phyloP scores from a whole-genome alignment of 345 rosid genomes.

The Cardamine resedifolia region DNA sequence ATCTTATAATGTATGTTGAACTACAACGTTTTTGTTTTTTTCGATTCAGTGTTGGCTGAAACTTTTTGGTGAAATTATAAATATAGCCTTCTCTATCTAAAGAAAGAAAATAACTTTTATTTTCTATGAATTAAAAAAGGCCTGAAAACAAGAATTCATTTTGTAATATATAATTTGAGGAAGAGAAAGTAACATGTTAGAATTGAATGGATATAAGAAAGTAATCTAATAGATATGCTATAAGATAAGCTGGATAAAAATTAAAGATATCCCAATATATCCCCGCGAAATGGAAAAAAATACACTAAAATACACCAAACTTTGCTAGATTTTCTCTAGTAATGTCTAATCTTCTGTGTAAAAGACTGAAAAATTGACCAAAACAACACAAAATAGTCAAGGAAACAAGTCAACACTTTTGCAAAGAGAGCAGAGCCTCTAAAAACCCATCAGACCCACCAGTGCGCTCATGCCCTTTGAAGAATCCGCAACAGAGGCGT shows the following conservation, averaged over 20 bases:
- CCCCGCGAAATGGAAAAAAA: slow-evolving; percentile 22
- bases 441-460: slow-evolving; percentile 5
- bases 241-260: not conserved
- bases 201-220: not conserved
- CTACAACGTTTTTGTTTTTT: no score
- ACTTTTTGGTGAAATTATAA: no score
- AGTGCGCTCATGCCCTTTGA: slow-evolving; percentile 17
- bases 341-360: slow-evolving; percentile 31
- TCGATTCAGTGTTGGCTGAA: no score
- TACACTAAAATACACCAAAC: slow-evolving; percentile 25
- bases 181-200: not conserved
- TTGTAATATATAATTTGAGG: not conserved
- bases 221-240: not conserved
- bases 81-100: no score
- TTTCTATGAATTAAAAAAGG: no score
- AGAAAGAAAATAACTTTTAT: no score
- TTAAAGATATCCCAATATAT: slow-evolving; percentile 14
- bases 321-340: slow-evolving; percentile 34
- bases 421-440: slow-evolving; percentile 20
- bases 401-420: slow-evolving; percentile 6
- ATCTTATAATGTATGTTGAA: no score
- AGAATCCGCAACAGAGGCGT: slow-evolving; percentile 12
- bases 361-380: slow-evolving; percentile 7
- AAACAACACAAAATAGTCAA: slow-evolving; percentile 22
- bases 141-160: not conserved